Evolutionary conservation across 257 asterid species (phyloP), one percentile per base, ranked within the genome.

Genomic region (Handroanthus guayacan): DNA sequence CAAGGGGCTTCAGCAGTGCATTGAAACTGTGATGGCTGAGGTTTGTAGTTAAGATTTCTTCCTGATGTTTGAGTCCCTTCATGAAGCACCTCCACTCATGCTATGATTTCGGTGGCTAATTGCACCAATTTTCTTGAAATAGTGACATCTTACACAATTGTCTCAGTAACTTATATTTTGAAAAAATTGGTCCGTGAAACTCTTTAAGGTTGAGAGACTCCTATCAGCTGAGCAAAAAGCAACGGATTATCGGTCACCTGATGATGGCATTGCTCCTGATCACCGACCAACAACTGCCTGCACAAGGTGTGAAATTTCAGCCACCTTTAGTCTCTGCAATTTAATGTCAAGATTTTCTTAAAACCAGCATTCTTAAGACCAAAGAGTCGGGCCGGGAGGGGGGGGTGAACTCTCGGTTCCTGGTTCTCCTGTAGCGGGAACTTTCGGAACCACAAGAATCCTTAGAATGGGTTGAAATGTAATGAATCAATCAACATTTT

Each of bases 1-100:
- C 87, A 95, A 93, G 92, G 99, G 99, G 63, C 98, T 95, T 80
- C 97, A 95, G 75, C 99, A 91, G 75, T 95, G 99, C 84, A 91
- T 95, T 76, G 98, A 93, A 76, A 91, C 99, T 67, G 98, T 95
- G 81, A 91, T 95, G 93, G 96, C 97, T 50, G 99, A 95, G 97
- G 98, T 95, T 79, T 85, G 92, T 83, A 64, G 62, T 74, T 72
- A 38, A 62, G 63, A 20, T 72, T 73, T 66, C 36, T 72, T 74
- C 17, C 18, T 74, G 14, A 38, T 72, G 34, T 72, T 41, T 71
- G 11, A n/a, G 67, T 62, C 44, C 13, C 44, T 61, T 55, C 13
- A 60, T n/a, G 54, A 61, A 14, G 13, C n/a, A 43, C 39, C 64
- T 76, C 52, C 58, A 31, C 68, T 5, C 60, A 31, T 31, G 72